Evolutionary conservation across 2,329 filamentous ascomycete species (phyloP).

Genomic region (Cercospora sp.): DNA sequence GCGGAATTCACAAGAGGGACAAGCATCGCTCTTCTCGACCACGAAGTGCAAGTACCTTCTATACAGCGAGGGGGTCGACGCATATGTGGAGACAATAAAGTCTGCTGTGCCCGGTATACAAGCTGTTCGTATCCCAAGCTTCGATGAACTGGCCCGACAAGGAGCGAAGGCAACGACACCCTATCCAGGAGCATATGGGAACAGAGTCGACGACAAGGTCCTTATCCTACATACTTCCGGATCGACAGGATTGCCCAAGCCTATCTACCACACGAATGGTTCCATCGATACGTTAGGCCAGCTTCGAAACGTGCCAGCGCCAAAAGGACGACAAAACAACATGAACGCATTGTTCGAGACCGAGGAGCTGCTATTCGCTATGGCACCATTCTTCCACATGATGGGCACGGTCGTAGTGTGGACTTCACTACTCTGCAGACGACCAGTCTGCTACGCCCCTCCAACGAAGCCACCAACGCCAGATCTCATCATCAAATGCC

Average conservation of each 20-base stretch:
- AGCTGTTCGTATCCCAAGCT: slow-evolving; percentile 19
- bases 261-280: slow-evolving; percentile 23
- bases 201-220: slow-evolving; percentile 17
- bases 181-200: slow-evolving; percentile 9
- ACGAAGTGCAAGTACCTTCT: slow-evolving; percentile 23
- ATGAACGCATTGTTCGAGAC: slow-evolving; percentile 12
- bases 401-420: slow-evolving; percentile 22
- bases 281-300: slow-evolving; percentile 22
- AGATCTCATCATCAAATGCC: slow-evolving; percentile 17
- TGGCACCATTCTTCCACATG: slow-evolving; percentile 26
- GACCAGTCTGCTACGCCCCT: slow-evolving; percentile 16
- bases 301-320: slow-evolving; percentile 12
- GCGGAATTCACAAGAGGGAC: slow-evolving; percentile 22
- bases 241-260: slow-evolving; percentile 27
- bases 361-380: slow-evolving; percentile 17
- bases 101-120: slow-evolving; percentile 22
- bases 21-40: slow-evolving; percentile 23
- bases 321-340: slow-evolving; percentile 15
- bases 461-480: slow-evolving; percentile 21
- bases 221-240: slow-evolving; percentile 28
- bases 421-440: slow-evolving; percentile 16
- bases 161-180: slow-evolving; percentile 5
- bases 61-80: slow-evolving; percentile 22
- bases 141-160: slow-evolving; percentile 20
- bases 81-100: slow-evolving; percentile 25